Conservation (phyloP, 1,284 basidiomycete species). For the Trichosporon inkin region DNA sequence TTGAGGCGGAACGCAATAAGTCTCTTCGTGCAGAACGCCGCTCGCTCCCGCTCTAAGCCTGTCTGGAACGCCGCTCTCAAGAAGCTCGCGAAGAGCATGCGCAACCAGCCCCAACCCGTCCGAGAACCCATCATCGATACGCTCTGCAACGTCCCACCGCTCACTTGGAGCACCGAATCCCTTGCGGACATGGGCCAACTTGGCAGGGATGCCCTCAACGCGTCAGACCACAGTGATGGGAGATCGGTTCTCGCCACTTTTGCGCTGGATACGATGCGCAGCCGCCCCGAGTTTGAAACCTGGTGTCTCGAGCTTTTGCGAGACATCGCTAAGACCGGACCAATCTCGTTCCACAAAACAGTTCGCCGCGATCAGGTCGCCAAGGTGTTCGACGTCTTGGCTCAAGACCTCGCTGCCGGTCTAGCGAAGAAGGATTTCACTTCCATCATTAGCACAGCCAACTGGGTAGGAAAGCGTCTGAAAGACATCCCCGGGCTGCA, state of each 20-base stretch:
- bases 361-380: background rate
- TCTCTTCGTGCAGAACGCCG: background rate
- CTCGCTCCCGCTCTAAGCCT: background rate
- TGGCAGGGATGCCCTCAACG: background rate
- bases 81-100: background rate
- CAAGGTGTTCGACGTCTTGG: background rate
- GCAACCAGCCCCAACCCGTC: conserved; percentile 1
- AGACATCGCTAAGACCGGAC: background rate
- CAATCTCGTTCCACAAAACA: background rate
- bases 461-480: background rate
- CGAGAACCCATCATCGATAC: background rate
- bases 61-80: background rate
- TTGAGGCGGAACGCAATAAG: background rate
- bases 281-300: background rate
- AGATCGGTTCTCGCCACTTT: background rate
- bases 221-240: background rate
- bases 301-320: background rate
- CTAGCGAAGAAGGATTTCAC: background rate
- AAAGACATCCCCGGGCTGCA: background rate
- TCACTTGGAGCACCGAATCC: background rate
- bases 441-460: background rate
- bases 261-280: background rate
- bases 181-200: background rate
- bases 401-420: background rate
- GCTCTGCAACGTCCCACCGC: background rate